A percentile compares a stretch with the other conserved stretches of the same genome.
Evolutionary conservation across 1,139 yeast genomes (phyloP).

Genomic region (Yamadazyma taylorii): DNA sequence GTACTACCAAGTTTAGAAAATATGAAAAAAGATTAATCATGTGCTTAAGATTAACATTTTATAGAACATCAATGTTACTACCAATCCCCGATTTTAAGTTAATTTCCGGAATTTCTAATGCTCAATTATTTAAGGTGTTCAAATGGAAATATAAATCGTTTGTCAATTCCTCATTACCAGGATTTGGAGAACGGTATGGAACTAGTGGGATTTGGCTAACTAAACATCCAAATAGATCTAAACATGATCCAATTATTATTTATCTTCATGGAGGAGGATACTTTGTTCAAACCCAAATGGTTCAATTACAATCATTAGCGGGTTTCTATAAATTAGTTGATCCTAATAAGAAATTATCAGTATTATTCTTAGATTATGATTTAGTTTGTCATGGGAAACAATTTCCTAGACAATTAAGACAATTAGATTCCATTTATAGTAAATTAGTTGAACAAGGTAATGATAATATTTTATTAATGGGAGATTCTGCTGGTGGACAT

Average conservation of each 20-base stretch:
- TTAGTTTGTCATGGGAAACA: conserved; percentile 32
- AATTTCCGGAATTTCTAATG: conserved; percentile 4
- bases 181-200: conserved; percentile 36
- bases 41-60: conserved; percentile 22
- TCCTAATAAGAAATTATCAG: conserved; percentile 27
- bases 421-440: conserved; percentile 32
- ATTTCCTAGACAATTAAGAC: conserved; percentile 37
- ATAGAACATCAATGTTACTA: conserved; percentile 18
- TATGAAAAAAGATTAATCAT: conserved; percentile 17
- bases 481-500: conserved; percentile 48
- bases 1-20: conserved; percentile 20
- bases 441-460: conserved; percentile 30
- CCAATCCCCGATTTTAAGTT: conserved; percentile 17
- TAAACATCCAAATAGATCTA: conserved; percentile 25
- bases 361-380: conserved; percentile 40
- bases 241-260: conserved; percentile 36
- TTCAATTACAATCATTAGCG: conserved; percentile 32
- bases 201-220: conserved; percentile 39
- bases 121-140: conserved; percentile 7
- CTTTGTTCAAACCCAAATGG: conserved; percentile 33
- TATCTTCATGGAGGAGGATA: conserved; percentile 49
- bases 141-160: conserved; percentile 2
- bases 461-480: conserved; percentile 33
- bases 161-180: conserved; percentile 18
- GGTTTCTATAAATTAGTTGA: conserved; percentile 32